A percentile compares a stretch with the other conserved stretches of the same genome.
Evolutionary conservation across 2,329 filamentous ascomycete species (phyloP).

Genomic region (Microascus cirrosus): DNA sequence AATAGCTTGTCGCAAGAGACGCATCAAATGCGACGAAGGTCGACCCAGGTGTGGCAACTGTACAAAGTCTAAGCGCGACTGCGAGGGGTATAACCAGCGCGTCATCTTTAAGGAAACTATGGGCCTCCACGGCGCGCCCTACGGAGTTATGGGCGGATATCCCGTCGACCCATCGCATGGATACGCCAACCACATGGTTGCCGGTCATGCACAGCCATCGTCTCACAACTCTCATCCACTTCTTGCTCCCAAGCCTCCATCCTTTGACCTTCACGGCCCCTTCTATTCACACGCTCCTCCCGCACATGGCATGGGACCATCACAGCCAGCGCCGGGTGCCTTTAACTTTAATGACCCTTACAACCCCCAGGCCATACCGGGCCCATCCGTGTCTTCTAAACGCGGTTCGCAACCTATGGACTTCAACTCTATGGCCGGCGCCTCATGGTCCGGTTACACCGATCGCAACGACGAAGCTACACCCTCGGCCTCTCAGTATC

Average conservation of each 20-base stretch:
- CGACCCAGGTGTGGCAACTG: constrained; percentile 74
- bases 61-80: constrained; percentile 73
- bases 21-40: constrained; percentile 95
- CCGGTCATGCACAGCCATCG: constrained; percentile 22
- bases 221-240: constrained; percentile 23
- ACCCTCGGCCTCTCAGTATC: neutral
- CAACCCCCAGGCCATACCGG: constrained; percentile 7
- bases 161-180: constrained; percentile 21
- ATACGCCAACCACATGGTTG: constrained; percentile 23
- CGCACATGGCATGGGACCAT: neutral
- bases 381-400: neutral
- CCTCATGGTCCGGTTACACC: neutral
- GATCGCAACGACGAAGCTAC: neutral
- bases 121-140: constrained; percentile 31
- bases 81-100: constrained; percentile 74
- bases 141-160: constrained; percentile 36
- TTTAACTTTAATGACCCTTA: constrained; percentile 13
- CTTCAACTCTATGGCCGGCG: neutral
- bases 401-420: neutral
- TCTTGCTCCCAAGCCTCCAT: constrained; percentile 41
- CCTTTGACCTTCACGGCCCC: constrained; percentile 20
- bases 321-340: constrained; percentile 6
- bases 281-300: constrained; percentile 10
- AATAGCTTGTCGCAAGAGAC: constrained; percentile 77
- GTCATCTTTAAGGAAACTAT: constrained; percentile 70